Base-by-base conservation (phyloP, 2,329 filamentous ascomycete species). In the Stagonosporopsis tanaceti region DNA sequence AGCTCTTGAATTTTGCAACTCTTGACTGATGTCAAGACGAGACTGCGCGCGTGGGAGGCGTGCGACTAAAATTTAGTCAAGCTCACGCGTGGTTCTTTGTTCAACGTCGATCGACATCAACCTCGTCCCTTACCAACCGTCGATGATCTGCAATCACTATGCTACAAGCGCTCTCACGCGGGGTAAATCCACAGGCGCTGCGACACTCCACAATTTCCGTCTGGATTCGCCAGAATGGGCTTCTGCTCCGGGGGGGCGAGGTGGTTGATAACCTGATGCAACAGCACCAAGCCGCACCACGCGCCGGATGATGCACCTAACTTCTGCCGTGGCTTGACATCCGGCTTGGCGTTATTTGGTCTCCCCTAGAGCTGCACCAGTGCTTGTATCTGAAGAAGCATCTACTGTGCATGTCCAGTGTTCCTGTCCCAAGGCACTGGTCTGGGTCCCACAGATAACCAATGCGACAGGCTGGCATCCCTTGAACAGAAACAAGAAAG, bases 161-260 rank as follows among this genome's bases (percentile, higher is more conserved):
- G 55, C 54, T 54, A 47, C 52, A 41, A 45, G 30, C 39, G 25
- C 38, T 44, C 47, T 12, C 50, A 61, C 58, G 61, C 58, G 61
- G 61, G 61, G 61, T 63, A 61, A 54, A 51, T 37, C 24, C 52
- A 45, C 40, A 47, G 48, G 47, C 47, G 35, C 27, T 39, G 51
- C 40, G 27, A 42, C 28, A 53, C 51, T 52, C 61, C 61, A 61
- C 58, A 61, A 27, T 53, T 39, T 57, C 35, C 52, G 53, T 47
- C 50, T 56, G 45, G 11, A 42, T 20, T 47, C 42, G 28, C 58
- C 58, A 22, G 40, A 58, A n/a, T 54, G 14, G 58, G 61, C 34
- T 25, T 57, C 48, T 51, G 14, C 51, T 61, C 61, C 61, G 61
- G 30, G 15, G 25, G 24, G 52, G 42, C 27, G 42, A n/a, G 44